phyloP scores from a whole-genome alignment of 441 rosid species.

The Erysimum cheiri region DNA sequence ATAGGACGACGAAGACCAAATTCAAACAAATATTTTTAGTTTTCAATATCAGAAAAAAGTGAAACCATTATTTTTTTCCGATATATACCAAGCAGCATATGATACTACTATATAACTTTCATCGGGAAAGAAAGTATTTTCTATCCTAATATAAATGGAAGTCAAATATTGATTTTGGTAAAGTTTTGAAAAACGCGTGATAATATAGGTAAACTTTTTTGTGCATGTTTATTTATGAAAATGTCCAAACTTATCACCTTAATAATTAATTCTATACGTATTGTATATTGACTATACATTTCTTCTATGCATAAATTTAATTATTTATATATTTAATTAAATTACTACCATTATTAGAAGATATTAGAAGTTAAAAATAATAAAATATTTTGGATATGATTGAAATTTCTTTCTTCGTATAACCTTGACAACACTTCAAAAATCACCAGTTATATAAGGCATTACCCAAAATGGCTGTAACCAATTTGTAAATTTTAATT shows the following conservation, averaged over 20 bases:
- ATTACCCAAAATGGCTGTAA: not conserved
- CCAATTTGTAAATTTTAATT: not conserved
- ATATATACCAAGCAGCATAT: conserved; percentile 17
- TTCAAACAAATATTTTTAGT: conserved; percentile 4
- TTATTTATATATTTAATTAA: no score
- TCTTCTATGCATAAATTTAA: not conserved
- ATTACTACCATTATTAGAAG: not conserved
- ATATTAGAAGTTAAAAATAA: not conserved
- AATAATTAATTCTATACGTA: not conserved
- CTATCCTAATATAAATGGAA: not conserved
- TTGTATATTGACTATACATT: conserved; percentile 17
- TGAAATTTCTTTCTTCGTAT: not conserved
- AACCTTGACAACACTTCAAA: not conserved
- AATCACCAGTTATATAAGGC: not conserved
- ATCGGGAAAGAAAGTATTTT: not conserved
- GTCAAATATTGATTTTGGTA: not conserved
- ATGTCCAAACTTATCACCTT: conserved; percentile 10
- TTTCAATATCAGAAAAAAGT: not conserved
- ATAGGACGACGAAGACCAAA: not conserved
- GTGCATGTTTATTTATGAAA: not conserved
- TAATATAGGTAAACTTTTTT: not conserved
- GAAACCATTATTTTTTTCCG: not conserved
- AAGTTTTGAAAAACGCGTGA: conserved; percentile 17
- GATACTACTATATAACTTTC: no score
- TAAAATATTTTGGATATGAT: not conserved